Evolutionary conservation across 805 yeast genomes (phyloP).

Genomic region (Scheffersomyces stipitis): DNA sequence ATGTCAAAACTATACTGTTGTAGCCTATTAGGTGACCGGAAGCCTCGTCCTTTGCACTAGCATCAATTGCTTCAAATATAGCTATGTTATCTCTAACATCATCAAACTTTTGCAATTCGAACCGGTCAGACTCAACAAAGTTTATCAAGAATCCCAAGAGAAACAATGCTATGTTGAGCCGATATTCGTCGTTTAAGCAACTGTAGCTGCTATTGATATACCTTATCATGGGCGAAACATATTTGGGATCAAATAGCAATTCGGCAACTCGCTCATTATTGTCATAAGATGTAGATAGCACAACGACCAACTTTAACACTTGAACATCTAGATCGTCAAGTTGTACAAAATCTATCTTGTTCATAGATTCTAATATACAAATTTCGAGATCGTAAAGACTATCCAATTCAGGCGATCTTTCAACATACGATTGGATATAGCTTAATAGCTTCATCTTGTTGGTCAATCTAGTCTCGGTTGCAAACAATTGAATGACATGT

Average conservation of each 20-base stretch:
- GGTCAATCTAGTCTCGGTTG: too few species aligned
- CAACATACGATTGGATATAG: too few species aligned
- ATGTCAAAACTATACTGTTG: conserved; percentile 12
- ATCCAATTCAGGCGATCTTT: too few species aligned
- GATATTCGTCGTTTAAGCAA: background rate
- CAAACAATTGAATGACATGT: too few species aligned
- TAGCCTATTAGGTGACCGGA: conserved; percentile 16
- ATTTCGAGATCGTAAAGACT: too few species aligned
- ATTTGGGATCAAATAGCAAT: conserved; percentile 4
- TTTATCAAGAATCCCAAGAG: conserved; percentile 15
- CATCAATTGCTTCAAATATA: background rate
- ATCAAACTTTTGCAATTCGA: background rate
- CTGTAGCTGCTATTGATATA: conserved; percentile 5
- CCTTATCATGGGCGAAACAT: background rate
- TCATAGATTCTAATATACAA: too few species aligned
- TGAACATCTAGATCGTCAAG: conserved; percentile 5
- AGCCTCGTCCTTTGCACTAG: conserved; percentile 7
- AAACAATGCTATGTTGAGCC: conserved; percentile 8
- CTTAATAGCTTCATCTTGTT: too few species aligned
- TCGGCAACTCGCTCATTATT: conserved; percentile 1
- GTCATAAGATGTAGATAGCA: conserved; percentile 10
- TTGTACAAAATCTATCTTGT: too few species aligned
- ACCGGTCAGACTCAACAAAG: conserved; percentile 6
- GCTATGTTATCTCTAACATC: background rate
- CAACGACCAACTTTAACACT: conserved; percentile 9